Evolutionary conservation across 2,329 filamentous ascomycete genomes (phyloP).

Genomic region (Aspergillus piperis): DNA sequence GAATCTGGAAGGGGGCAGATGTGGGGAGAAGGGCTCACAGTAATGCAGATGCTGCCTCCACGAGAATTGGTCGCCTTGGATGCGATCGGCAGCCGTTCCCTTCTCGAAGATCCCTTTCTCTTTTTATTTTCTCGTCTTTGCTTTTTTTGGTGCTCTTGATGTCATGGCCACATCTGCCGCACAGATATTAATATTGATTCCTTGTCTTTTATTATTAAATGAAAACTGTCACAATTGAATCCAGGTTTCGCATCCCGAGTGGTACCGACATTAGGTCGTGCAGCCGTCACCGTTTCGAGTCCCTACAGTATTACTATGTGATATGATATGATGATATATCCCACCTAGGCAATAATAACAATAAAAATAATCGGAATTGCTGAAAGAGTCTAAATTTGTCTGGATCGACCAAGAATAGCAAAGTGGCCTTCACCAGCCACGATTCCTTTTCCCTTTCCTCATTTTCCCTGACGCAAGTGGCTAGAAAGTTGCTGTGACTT

Average conservation of each 20-base stretch:
- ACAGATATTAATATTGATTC: background rate
- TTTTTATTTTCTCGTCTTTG: background rate
- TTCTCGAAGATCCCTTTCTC: background rate
- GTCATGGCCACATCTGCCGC: background rate
- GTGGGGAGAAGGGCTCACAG: background rate
- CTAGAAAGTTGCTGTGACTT: slow-evolving; percentile 4
- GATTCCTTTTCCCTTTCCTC: background rate
- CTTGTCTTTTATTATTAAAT: background rate
- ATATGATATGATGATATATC: no score
- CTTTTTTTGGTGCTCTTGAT: background rate
- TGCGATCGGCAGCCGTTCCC: background rate
- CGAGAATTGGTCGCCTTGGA: background rate
- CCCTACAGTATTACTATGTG: no score
- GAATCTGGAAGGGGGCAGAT: slow-evolving; percentile 1
- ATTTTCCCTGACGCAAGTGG: slow-evolving; percentile 13
- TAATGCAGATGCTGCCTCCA: background rate
- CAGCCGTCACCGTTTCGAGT: no score
- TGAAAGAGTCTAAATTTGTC: no score
- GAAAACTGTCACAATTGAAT: no score
- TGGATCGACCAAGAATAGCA: no score
- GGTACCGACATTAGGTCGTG: no score
- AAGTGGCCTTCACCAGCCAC: slow-evolving; percentile 10
- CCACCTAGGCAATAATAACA: no score
- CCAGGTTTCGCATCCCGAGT: no score
- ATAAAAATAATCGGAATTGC: no score